Evolutionary conservation across 83 land plant genomes (phyloP).

Genomic region (Larix sibirica): DNA sequence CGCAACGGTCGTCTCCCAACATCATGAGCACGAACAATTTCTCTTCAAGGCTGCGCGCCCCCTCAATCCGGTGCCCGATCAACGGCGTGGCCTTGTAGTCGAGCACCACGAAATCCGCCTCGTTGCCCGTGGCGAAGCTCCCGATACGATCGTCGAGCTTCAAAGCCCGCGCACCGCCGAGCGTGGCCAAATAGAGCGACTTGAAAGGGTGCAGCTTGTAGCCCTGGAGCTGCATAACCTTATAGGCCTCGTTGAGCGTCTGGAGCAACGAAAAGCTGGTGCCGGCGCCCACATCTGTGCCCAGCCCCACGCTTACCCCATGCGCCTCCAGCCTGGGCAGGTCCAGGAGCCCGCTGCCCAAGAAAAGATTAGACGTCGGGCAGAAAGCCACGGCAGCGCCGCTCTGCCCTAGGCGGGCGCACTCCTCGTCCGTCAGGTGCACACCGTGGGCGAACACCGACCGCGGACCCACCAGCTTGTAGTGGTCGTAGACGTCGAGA

Average conservation of each 20-base stretch:
- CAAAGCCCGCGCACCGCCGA: slow-evolving; percentile 18
- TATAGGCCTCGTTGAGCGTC: slow-evolving; percentile 17
- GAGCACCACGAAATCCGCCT: slow-evolving; percentile 25
- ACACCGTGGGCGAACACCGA: neutral
- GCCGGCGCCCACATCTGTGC: slow-evolving; percentile 22
- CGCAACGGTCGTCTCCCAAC: slow-evolving; percentile 22
- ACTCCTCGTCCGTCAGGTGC: neutral
- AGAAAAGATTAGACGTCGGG: slow-evolving; percentile 17
- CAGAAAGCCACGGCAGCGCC: slow-evolving; percentile 17
- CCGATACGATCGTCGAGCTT: slow-evolving; percentile 11
- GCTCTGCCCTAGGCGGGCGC: neutral
- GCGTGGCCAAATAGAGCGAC: slow-evolving; percentile 24
- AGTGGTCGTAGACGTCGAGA: neutral
- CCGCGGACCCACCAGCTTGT: neutral
- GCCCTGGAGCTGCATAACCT: slow-evolving; percentile 24
- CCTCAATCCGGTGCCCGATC: neutral
- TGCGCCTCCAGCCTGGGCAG: neutral
- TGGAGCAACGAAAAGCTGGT: slow-evolving; percentile 23
- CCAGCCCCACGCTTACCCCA: slow-evolving; percentile 13
- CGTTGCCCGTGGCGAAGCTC: slow-evolving; percentile 4
- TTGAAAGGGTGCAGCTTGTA: slow-evolving; percentile 17
- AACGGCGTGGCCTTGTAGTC: slow-evolving; percentile 17
- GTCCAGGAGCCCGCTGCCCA: slow-evolving; percentile 21
- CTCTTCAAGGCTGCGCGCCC: slow-evolving; percentile 10
- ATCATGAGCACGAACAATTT: slow-evolving; percentile 25